Evolutionary conservation across 2,329 filamentous ascomycete genomes (phyloP), one percentile per base, ranked within the genome.

Genomic region (Clathrospora elynae): DNA sequence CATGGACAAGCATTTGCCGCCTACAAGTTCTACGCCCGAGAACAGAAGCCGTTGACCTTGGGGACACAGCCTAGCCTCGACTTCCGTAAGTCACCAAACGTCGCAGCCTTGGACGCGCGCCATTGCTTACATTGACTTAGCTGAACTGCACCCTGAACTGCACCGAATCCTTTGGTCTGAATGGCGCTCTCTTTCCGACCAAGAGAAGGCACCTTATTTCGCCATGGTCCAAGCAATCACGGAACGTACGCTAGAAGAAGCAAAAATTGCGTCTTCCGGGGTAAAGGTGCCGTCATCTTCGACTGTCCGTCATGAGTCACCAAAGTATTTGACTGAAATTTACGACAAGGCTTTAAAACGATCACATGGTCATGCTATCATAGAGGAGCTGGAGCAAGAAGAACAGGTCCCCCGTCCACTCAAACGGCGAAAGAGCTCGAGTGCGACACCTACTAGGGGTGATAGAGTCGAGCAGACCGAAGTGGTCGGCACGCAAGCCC

Each of bases 231-330:
- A 55, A 53, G 37, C 41, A 14, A 40, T 46, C 12, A 42, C 48
- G 9, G 20, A 30, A 20, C 17, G 14, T 6, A 45, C 19, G 12
- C 35, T 47, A 20, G 30, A 49, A 6, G 32, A 56, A 30, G 24
- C 12, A 3, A 40, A 26, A 5, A 20, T 31, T 6, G 20, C 20
- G 17, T 23, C 39, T 11, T 46, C 50, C 6, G 46, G 52, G 3
- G 22, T 33, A 9, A 53, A 42, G 24, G 7, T 46, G 24, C 28
- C 42, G 31, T 61, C 59, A 20, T 61, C 57, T 16, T 59, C 58
- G 11, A 64, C 61, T 3, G 54, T 45, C 2, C 46, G 46, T 20
- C 51, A 58, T 14, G 49, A 59, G 35, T 62, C 62, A n/a, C 61
- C 62, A 4, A 47, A 46, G 13, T 51, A 58, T 22, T 52, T 62